Evolutionary conservation across 345 rosid species (phyloP), one percentile per base, ranked within the genome.

Genomic region (Nephelium lappaceum): DNA sequence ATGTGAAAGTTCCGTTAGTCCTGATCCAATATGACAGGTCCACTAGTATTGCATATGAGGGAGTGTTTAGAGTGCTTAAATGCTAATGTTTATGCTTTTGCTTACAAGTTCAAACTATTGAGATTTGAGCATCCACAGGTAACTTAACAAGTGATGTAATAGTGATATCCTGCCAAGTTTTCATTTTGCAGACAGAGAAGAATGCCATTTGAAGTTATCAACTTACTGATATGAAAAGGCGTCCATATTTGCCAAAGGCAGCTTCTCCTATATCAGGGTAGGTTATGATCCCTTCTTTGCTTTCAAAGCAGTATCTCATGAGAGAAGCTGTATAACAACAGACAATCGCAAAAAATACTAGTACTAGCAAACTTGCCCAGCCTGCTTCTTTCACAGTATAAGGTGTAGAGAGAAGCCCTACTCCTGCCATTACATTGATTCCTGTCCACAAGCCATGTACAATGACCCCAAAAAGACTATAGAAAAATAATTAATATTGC

Each of bases 251-350:
- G 38, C 99, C 99, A 47, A 96, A 96, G 64, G 99, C 97, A 62
- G 97, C 99, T 88, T 96, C 91, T 62, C 98, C 98, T 67, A 96
- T 84, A 79, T 96, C 99, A 45, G 99, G 98, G 77, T 96, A 96
- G 38, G 94, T 83, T 38, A 83, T 38, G 62, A 93, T 85, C 60
- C 97, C 98, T 49, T 87, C 88, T 77, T 79, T 89, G 86, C 90
- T 88, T 84, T 95, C 97, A 81, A 91, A 92, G 85, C 99, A 95
- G 4, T 87, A 83, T 79, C 77, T 87, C 98, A 95, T 91, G 21
- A 93, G 97, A 75, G 85, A 81, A 27, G 98, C 98, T 19, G 98
- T 95, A 83, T 93, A 95, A 79, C 93, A 95, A 83, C 93, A 95
- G 3, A 88, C 84, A 68, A 83, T 77, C 4, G 92, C 90, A 72